These are phyloP conservation scores for Trametes sp. DNA, from an alignment of 1,284 basidiomycete genomes.

Conservation along the genomic window DNA sequence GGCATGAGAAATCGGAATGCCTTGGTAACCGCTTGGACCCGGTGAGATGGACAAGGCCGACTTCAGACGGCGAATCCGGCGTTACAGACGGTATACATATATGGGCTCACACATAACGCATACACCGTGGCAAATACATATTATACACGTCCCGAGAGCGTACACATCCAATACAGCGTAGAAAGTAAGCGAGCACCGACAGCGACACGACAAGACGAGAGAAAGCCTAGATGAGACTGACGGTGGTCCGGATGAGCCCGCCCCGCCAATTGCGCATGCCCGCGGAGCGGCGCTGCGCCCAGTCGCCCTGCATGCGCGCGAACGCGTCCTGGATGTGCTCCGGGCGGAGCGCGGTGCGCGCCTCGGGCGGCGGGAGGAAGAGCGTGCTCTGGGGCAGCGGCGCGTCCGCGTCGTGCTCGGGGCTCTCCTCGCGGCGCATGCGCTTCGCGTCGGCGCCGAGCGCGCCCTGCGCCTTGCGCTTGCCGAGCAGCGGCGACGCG, in stretches of 20 bases:
- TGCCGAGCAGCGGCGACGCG: constrained; percentile 66
- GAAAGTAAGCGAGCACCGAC: background rate
- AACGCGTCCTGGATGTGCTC: constrained; percentile 93
- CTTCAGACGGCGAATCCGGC: too few species aligned
- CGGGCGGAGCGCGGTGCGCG: constrained; percentile 77
- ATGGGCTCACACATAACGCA: background rate
- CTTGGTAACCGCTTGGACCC: too few species aligned
- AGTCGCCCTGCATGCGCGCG: constrained; percentile 85
- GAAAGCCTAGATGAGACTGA: constrained; percentile 72
- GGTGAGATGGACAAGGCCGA: too few species aligned
- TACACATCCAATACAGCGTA: background rate
- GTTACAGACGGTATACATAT: too few species aligned
- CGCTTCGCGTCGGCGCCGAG: constrained; percentile 61
- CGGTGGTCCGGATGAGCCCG: constrained; percentile 79
- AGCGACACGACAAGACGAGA: background rate
- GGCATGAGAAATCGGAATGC: too few species aligned
- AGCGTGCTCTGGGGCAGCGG: constrained; percentile 72
- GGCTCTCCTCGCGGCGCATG: constrained; percentile 64
- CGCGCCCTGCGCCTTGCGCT: constrained; percentile 61
- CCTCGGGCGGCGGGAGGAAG: constrained; percentile 83
- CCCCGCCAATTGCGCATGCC: constrained; percentile 91
- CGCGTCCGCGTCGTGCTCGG: constrained; percentile 63
- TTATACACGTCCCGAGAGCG: background rate
- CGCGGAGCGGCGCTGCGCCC: constrained; percentile 78
- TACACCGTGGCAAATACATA: background rate